Evolutionary conservation across 345 rosid genomes (phyloP).

Genomic region (Pugionium dolabratum): DNA sequence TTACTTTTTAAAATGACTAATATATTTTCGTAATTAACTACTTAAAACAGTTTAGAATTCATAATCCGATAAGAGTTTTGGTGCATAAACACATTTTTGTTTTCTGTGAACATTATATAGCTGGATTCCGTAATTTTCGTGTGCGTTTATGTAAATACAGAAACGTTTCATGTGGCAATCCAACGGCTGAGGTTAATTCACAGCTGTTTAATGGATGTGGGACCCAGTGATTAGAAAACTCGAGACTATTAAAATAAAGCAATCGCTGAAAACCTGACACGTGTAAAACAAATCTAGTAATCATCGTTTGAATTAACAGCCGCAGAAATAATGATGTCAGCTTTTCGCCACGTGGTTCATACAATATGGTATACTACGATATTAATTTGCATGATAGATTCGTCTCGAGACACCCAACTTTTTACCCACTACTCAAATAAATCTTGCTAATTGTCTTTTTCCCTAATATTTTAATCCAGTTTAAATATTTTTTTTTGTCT

Average conservation of each 20-base stretch:
- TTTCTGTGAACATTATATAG: neutral
- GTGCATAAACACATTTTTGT: slow-evolving; percentile 7
- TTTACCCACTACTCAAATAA: too few relatives aligned
- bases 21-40: neutral
- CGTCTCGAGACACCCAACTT: too few relatives aligned
- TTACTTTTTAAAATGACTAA: neutral
- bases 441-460: too few relatives aligned
- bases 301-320: slow-evolving; percentile 13
- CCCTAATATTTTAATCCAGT: too few relatives aligned
- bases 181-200: slow-evolving; percentile 30
- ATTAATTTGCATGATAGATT: too few relatives aligned
- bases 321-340: slow-evolving; percentile 18
- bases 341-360: slow-evolving; percentile 7
- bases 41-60: too few relatives aligned
- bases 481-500: neutral
- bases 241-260: slow-evolving; percentile 23
- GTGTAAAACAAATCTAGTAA: slow-evolving; percentile 18
- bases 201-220: slow-evolving; percentile 20
- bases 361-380: neutral
- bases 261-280: slow-evolving; percentile 15
- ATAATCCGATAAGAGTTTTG: neutral
- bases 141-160: slow-evolving; percentile 16
- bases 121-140: slow-evolving; percentile 32
- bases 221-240: slow-evolving; percentile 9
- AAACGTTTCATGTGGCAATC: slow-evolving; percentile 20